These are phyloP conservation scores for Cytospora mali DNA, from an alignment of 2,329 filamentous ascomycete species.

Conservation along the genomic window DNA sequence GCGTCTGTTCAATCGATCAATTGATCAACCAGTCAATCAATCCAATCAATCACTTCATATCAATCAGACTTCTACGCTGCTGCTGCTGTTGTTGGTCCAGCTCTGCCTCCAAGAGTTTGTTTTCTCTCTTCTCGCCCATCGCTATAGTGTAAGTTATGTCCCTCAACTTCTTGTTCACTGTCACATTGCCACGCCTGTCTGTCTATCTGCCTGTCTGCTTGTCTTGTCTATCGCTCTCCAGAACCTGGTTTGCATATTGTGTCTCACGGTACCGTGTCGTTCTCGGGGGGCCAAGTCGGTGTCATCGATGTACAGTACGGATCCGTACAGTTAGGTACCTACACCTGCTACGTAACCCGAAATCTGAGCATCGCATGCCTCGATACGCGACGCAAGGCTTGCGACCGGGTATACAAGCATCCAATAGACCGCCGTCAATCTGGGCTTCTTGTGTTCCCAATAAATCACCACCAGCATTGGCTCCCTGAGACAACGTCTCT, in stretches of 20 bases:
- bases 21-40: neutral
- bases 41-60: neutral
- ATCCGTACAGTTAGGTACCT: neutral
- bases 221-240: neutral
- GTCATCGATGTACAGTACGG: neutral
- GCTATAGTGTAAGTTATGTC: slow-evolving; percentile 26
- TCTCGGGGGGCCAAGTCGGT: neutral
- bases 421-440: slow-evolving; percentile 16
- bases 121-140: slow-evolving; percentile 28
- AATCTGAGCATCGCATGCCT: slow-evolving; percentile 1
- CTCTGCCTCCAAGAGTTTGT: neutral
- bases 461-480: slow-evolving; percentile 6
- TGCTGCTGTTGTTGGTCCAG: slow-evolving; percentile 2
- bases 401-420: slow-evolving; percentile 1
- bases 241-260: slow-evolving; percentile 9
- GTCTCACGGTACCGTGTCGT: slow-evolving; percentile 1
- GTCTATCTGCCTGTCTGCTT: no score
- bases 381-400: slow-evolving; percentile 9
- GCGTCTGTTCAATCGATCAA: neutral
- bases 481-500: slow-evolving; percentile 14
- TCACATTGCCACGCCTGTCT: neutral
- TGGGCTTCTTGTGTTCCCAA: slow-evolving; percentile 18
- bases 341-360: slow-evolving; percentile 3
- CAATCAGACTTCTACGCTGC: neutral
- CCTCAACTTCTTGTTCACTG: neutral